phyloP scores from a whole-genome alignment of 1,284 basidiomycete species.

The Rhodotorula sp. region DNA sequence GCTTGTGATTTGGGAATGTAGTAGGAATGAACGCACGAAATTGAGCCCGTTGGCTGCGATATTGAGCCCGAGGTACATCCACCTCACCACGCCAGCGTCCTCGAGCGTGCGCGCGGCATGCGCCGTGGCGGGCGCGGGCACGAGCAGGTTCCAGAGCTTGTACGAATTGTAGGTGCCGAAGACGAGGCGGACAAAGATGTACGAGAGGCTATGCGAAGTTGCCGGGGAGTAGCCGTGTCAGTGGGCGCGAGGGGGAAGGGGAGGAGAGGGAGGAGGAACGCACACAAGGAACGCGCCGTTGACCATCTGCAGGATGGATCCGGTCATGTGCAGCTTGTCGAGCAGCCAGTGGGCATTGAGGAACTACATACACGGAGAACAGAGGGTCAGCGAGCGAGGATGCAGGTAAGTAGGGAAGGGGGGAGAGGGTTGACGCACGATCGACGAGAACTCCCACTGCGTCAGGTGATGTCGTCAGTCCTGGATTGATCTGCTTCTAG shows the following conservation, averaged over 20 bases:
- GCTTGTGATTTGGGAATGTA: neutral
- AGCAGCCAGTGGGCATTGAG: slow-evolving; percentile 54
- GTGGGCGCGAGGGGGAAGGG: neutral
- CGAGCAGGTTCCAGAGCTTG: slow-evolving; percentile 32
- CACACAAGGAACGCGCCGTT: slow-evolving; percentile 45
- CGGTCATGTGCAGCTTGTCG: slow-evolving; percentile 52
- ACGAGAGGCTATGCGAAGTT: slow-evolving; percentile 30
- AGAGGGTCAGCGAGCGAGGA: neutral
- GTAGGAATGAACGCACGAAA: slow-evolving; percentile 39
- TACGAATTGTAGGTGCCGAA: slow-evolving; percentile 51
- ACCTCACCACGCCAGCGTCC: slow-evolving; percentile 7
- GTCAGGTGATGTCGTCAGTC: neutral
- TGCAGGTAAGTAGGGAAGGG: neutral
- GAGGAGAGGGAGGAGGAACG: neutral
- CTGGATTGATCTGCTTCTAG: neutral
- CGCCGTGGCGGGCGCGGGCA: slow-evolving; percentile 14
- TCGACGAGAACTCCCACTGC: slow-evolving; percentile 43
- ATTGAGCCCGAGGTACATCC: slow-evolving; percentile 26
- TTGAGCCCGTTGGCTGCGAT: slow-evolving; percentile 12
- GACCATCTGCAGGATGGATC: slow-evolving; percentile 49
- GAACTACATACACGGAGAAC: slow-evolving; percentile 38
- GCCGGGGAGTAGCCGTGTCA: neutral
- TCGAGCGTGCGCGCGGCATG: neutral
- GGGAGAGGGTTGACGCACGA: neutral
- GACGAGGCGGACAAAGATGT: slow-evolving; percentile 49